Evolutionary conservation across 2,329 filamentous ascomycete genomes (phyloP), one percentile per base, ranked within the genome.

Genomic region (Fusarium citri): DNA sequence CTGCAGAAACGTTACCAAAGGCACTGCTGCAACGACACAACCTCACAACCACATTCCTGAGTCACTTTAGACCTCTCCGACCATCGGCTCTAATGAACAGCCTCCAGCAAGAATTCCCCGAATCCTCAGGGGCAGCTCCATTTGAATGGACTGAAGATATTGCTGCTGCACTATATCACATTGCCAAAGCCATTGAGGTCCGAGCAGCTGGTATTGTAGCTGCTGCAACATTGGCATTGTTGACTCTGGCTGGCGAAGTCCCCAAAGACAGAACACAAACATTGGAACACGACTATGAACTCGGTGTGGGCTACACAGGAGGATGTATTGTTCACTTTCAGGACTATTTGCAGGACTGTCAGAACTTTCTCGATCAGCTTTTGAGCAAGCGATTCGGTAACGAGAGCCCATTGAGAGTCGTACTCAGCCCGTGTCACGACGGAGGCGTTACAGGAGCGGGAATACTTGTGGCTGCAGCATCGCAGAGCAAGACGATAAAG

Each of bases 241-340:
- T 95, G 23, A 87, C 86, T 9, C 88, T 90, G 55, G 90, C 91
- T 0, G 89, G 87, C 2, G 92, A 94, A 72, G 84, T 95, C 15
- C 82, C 81, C 76, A 20, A 69, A 81, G 40, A 78, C 46, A 59
- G 67, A 15, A 64, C 71, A 16, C 59, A 55, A 9, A 43, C 61
- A 7, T 63, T 65, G 34, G 58, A 48, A n/a, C 64, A 59, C 41
- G 67, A 77, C 63, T 72, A 81, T 65, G 90, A 93, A 72, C 78
- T 95, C 30, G 89, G 93, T 2, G 91, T 94, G 23, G 92, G 92
- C 2, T 94, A 93, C 76, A 94, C 92, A 0, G 92, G 92, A 31
- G 91, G 92, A 9, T 94, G 92, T 74, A 94, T 94, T 63, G 87
- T 89, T n/a, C 89, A 92, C 74, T 94, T 94, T 74, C 92, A 92